Evolutionary conservation across 805 yeast genomes (phyloP).

Genomic region (Maudiozyma pseudohumilis): DNA sequence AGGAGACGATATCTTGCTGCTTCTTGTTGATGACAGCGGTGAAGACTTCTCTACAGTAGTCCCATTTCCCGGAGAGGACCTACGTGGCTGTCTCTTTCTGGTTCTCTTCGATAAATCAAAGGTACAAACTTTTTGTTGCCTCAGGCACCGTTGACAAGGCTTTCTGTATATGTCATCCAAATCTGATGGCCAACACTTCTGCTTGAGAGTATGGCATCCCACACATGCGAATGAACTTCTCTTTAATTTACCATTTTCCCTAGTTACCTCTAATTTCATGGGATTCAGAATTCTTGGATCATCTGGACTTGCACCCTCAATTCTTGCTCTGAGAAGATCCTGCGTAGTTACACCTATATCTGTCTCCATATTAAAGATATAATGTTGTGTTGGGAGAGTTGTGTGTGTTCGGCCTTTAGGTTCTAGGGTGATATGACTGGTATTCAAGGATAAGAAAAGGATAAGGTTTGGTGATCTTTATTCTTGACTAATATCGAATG

Average conservation of each 20-base stretch:
- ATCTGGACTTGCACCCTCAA: slow-evolving; percentile 18
- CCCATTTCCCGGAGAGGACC: too few relatives aligned
- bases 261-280: slow-evolving; percentile 13
- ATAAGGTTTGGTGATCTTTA: too few relatives aligned
- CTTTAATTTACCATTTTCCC: slow-evolving; percentile 19
- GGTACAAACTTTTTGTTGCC: slow-evolving; percentile 53
- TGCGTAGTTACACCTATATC: too few relatives aligned
- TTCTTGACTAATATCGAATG: too few relatives aligned
- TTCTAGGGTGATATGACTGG: too few relatives aligned
- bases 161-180: slow-evolving; percentile 39
- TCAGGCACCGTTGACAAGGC: slow-evolving; percentile 67
- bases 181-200: slow-evolving; percentile 66
- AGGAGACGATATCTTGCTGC: too few relatives aligned
- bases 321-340: slow-evolving; percentile 3
- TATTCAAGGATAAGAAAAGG: too few relatives aligned
- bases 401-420: too few relatives aligned
- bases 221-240: slow-evolving; percentile 30
- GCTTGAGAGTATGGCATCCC: slow-evolving; percentile 69
- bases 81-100: slow-evolving; percentile 28
- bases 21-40: too few relatives aligned
- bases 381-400: too few relatives aligned
- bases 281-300: slow-evolving; percentile 19
- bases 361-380: too few relatives aligned
- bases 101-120: slow-evolving; percentile 53
- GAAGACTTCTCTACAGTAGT: too few relatives aligned